phyloP scores from a whole-genome alignment of 2,329 filamentous ascomycete species.

The Botrytis squamosa region DNA sequence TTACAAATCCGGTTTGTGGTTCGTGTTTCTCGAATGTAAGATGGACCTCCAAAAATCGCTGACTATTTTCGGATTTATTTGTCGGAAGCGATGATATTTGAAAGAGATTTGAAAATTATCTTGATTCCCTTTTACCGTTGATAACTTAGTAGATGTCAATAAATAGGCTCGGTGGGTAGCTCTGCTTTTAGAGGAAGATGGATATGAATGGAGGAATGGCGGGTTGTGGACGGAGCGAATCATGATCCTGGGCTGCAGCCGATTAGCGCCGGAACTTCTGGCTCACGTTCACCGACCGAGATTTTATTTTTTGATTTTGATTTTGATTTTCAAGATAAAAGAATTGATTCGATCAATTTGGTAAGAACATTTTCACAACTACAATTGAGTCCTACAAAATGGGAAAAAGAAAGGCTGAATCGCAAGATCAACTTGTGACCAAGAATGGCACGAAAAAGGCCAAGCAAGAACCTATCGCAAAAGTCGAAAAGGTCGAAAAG shows the following conservation, averaged over 20 bases:
- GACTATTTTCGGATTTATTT: neutral
- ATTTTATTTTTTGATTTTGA: constrained; percentile 20
- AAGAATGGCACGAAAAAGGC: constrained; percentile 33
- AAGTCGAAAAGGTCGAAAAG: constrained; percentile 21
- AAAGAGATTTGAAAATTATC: neutral
- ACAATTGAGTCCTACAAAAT: constrained; percentile 28
- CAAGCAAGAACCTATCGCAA: constrained; percentile 29
- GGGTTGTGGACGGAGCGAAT: constrained; percentile 6
- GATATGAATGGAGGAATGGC: constrained; percentile 16
- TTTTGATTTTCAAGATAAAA: constrained; percentile 6
- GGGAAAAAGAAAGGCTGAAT: constrained; percentile 40
- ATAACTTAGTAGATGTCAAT: constrained; percentile 18
- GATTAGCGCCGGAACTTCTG: constrained; percentile 12
- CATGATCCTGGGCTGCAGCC: neutral
- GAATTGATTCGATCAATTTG: neutral
- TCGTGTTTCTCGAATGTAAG: neutral
- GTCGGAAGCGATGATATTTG: neutral
- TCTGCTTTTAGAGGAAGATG: constrained; percentile 19
- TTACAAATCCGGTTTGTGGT: constrained; percentile 12
- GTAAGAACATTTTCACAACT: neutral
- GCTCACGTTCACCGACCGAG: constrained; percentile 7
- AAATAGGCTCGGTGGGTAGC: constrained; percentile 9
- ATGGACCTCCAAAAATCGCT: constrained; percentile 7
- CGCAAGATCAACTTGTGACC: constrained; percentile 25
- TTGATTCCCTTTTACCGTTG: neutral